Base-by-base conservation (phyloP, 2,329 filamentous ascomycete genomes). In the Aureobasidium musti region DNA sequence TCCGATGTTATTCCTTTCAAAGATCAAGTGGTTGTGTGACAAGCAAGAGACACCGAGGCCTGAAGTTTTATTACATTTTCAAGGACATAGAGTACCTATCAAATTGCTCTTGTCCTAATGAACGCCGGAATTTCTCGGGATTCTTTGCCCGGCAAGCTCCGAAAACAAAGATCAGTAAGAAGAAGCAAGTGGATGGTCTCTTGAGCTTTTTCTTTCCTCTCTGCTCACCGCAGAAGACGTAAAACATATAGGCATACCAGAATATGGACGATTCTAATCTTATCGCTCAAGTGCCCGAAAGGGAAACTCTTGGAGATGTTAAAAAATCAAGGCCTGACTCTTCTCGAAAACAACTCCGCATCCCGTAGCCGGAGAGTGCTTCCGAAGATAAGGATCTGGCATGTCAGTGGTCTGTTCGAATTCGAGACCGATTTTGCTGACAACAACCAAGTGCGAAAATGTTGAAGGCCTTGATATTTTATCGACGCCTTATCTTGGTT, bases 361-460 rank as follows among this genome's bases (percentile, higher is more conserved):
- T 43, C 28, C 37, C 23, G 37, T n/a, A 45, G 13, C 21, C 30
- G 53, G 53, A 41, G 13, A 6, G 14, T 0, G n/a, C 13, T 54
- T 54, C 35, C 59, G 45, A 39, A 50, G 59, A 63, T 63, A 63
- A 63, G 43, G 30, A 50, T 52, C 45, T 52, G 30, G 45, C 45
- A 37, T 52, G 10, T 63, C 45, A 45, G 41, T 52, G 59, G 45
- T 26, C 45, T 41, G 23, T 28, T 41, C 8, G 17, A 21, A 21
- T 14, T 28, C 23, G 21, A 52, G 21, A 30, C 23, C 33, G 30
- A 30, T n/a, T 43, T 64, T 45, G 61, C 61, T 64, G 30, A 64
- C 11, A 43, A 41, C 14, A 39, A 52, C 19, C 19, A 2, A 53
- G 13, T 33, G 61, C 28, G 35, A 39, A 30, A 37, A 47, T 23